A percentile compares a stretch with the other conserved stretches of the same genome.
Evolutionary conservation across 1,284 basidiomycete genomes (phyloP).

Genomic region (Microbotryum silenes-acaulis): DNA sequence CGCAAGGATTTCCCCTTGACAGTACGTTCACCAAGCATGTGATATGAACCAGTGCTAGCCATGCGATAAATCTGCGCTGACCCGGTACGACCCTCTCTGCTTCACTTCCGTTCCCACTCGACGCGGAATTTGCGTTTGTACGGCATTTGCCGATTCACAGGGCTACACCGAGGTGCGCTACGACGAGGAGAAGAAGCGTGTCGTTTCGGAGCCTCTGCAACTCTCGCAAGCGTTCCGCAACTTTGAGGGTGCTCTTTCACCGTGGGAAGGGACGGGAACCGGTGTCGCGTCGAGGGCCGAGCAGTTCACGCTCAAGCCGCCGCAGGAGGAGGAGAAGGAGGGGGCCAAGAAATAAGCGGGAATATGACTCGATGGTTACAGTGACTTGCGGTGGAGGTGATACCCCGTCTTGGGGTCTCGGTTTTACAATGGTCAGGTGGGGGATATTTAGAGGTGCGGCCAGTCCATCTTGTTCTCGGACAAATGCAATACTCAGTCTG

Average conservation of each 20-base stretch:
- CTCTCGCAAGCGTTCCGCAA: constrained; percentile 98
- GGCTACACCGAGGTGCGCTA: constrained; percentile 97
- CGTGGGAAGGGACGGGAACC: constrained; percentile 94
- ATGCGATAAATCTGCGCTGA: background rate
- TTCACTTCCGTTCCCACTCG: background rate
- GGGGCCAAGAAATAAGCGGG: background rate
- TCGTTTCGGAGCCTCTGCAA: constrained; percentile 96
- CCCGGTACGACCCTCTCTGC: background rate
- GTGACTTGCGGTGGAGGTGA: background rate
- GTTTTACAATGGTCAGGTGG: background rate
- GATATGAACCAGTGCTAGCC: background rate
- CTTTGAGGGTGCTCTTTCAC: constrained; percentile 60
- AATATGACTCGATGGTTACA: background rate
- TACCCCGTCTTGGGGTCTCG: background rate
- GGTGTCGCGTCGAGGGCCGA: constrained; percentile 60
- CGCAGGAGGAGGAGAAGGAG: constrained; percentile 39
- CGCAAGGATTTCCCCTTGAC: constrained; percentile 97
- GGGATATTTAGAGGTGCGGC: background rate
- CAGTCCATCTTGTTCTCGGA: too few species aligned
- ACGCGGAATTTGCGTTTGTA: background rate
- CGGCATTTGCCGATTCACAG: constrained; percentile 37
- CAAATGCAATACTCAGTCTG: too few species aligned
- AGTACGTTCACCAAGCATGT: constrained; percentile 42
- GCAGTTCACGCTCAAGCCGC: constrained; percentile 43
- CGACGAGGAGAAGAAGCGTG: constrained; percentile 96